phyloP scores from a whole-genome alignment of 306 rosid species.

The Quercus alba region DNA sequence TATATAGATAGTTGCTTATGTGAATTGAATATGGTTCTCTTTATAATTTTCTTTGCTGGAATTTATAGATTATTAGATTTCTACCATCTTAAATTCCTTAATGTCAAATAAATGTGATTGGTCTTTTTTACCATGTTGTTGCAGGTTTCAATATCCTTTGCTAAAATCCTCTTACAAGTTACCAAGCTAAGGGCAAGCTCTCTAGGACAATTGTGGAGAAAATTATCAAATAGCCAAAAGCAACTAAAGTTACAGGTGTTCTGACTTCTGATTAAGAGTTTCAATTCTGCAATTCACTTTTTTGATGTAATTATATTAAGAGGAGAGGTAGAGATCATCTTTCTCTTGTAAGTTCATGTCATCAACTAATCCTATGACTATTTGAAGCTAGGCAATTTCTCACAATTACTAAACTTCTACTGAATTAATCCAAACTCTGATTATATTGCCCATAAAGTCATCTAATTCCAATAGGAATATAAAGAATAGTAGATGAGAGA shows the following conservation, averaged over 20 bases:
- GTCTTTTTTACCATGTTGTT: constrained; percentile 7
- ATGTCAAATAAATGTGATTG: constrained; percentile 11
- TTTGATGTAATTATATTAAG: constrained; percentile 83
- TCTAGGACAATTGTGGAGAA: constrained; percentile 75
- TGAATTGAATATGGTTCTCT: too few relatives aligned
- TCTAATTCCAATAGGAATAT: too few relatives aligned
- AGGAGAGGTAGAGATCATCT: constrained; percentile 61
- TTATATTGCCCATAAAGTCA: too few relatives aligned
- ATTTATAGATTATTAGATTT: background rate
- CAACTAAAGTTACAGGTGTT: constrained; percentile 66
- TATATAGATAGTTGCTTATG: too few relatives aligned
- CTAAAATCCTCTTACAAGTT: constrained; percentile 87
- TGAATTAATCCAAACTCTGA: too few relatives aligned
- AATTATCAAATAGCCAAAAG: constrained; percentile 79
- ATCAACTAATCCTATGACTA: too few relatives aligned
- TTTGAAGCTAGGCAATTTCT: too few relatives aligned
- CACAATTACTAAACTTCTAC: too few relatives aligned
- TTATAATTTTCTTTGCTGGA: too few relatives aligned
- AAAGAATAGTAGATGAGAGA: too few relatives aligned
- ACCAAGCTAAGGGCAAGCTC: constrained; percentile 86
- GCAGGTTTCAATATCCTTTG: constrained; percentile 91
- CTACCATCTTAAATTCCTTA: constrained; percentile 13
- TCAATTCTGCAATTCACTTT: constrained; percentile 90
- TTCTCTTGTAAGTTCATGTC: background rate
- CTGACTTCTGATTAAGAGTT: constrained; percentile 57